Percentiles rank a stretch among this genome's conserved stretches.
These are phyloP conservation scores for Solanum sparsipilum DNA, from an alignment of 257 asterid genomes.

Conservation along the genomic window DNA sequence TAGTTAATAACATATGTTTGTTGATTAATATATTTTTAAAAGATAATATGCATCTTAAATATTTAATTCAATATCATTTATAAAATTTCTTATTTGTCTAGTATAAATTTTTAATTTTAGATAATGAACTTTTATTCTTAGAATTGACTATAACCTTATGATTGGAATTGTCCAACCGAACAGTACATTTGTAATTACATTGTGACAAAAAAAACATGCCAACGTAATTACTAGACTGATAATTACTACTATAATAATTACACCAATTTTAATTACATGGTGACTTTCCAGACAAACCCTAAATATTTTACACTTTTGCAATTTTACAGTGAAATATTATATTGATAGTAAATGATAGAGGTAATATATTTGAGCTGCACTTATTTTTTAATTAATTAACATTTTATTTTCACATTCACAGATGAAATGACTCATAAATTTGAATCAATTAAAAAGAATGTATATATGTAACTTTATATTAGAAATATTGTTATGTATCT, in stretches of 20 bases:
- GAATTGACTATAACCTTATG: too few relatives aligned
- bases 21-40: too few relatives aligned
- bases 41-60: too few relatives aligned
- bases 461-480: not conserved
- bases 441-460: not conserved
- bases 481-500: not conserved
- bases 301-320: too few relatives aligned
- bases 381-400: too few relatives aligned
- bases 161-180: not conserved
- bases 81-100: too few relatives aligned
- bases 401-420: not conserved
- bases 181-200: too few relatives aligned
- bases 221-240: not conserved
- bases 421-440: not conserved
- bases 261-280: not conserved
- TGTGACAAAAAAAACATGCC: not conserved
- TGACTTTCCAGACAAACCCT: not conserved
- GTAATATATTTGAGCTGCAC: not conserved
- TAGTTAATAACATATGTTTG: not conserved
- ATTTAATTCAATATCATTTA: not conserved
- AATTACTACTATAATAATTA: too few relatives aligned
- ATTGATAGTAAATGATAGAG: not conserved
- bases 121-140: too few relatives aligned
- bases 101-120: too few relatives aligned
- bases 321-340: not conserved